Conservation (phyloP, 306 rosid genomes). For the Prunus davidiana region DNA sequence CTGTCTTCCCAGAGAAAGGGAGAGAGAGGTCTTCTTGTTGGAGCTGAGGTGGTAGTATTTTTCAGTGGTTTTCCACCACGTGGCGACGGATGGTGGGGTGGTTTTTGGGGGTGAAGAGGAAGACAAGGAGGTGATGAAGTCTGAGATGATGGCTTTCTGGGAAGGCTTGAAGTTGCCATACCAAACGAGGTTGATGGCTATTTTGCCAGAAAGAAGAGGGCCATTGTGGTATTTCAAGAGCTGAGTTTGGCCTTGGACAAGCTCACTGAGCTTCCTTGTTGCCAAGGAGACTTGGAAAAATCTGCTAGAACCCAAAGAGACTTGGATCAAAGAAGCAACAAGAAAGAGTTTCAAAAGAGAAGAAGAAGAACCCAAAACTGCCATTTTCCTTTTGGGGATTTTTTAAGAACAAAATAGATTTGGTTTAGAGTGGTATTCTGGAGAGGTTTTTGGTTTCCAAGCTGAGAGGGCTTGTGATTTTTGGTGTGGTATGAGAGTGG, state of each 20-base stretch:
- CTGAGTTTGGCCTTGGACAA: slow-evolving; percentile 56
- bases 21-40: slow-evolving; percentile 34
- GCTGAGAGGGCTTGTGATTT: not conserved
- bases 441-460: not conserved
- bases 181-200: slow-evolving; percentile 71
- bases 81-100: slow-evolving; percentile 56
- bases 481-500: not conserved
- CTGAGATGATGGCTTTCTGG: slow-evolving; percentile 67
- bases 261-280: slow-evolving; percentile 41
- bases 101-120: slow-evolving; percentile 10
- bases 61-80: slow-evolving; percentile 86
- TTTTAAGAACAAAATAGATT: too few relatives aligned
- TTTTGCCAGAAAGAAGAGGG: slow-evolving; percentile 73
- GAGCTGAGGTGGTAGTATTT: slow-evolving; percentile 57
- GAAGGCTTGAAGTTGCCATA: slow-evolving; percentile 77
- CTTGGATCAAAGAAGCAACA: slow-evolving; percentile 27
- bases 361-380: not conserved
- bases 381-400: slow-evolving; percentile 21
- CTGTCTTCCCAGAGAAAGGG: slow-evolving; percentile 46
- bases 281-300: slow-evolving; percentile 46
- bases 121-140: slow-evolving; percentile 59
- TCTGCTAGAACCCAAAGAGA: slow-evolving; percentile 27
- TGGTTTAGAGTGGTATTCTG: not conserved
- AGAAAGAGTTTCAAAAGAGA: slow-evolving; percentile 15
- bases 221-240: slow-evolving; percentile 79